These are phyloP conservation scores for Papiliotrema nemorosa DNA, from an alignment of 1,284 basidiomycete genomes.

Conservation along the genomic window DNA sequence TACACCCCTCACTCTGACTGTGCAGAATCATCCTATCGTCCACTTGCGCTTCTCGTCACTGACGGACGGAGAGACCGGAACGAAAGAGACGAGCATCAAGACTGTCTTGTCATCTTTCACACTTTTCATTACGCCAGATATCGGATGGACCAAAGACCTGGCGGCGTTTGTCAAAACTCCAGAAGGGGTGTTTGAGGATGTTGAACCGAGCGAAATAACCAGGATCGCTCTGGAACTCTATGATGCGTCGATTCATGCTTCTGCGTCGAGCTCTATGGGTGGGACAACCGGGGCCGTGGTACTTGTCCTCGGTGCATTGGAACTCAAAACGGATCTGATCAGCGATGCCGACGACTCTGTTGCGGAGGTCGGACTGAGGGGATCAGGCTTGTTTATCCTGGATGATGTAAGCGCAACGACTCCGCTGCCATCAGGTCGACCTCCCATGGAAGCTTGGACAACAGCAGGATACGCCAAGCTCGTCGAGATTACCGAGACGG, in stretches of 20 bases:
- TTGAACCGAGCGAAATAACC: constrained; percentile 85
- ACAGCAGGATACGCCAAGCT: constrained; percentile 35
- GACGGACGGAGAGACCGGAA: constrained; percentile 60
- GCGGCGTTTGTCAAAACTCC: constrained; percentile 72
- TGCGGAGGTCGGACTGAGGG: constrained; percentile 55
- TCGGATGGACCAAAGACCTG: constrained; percentile 65
- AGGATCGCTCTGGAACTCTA: constrained; percentile 61
- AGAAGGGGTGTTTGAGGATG: constrained; percentile 89
- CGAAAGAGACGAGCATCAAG: constrained; percentile 75
- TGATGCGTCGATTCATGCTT: constrained; percentile 65
- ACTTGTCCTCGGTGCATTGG: constrained; percentile 62
- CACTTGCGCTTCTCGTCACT: constrained; percentile 67
- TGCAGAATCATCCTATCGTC: constrained; percentile 51
- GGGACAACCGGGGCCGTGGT: constrained; percentile 58
- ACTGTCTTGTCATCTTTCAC: constrained; percentile 65
- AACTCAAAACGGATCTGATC: constrained; percentile 66
- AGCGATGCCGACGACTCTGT: constrained; percentile 61
- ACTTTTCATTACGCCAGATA: constrained; percentile 61
- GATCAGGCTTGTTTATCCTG: constrained; percentile 57
- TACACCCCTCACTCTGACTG: constrained; percentile 33
- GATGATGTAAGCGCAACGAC: constrained; percentile 56
- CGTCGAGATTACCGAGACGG: constrained; percentile 58
- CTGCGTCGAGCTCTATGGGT: constrained; percentile 43
- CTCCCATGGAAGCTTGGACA: constrained; percentile 60
- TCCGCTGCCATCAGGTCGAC: constrained; percentile 19